Conservation (phyloP, 345 rosid species). For the Hibiscus syriacus region DNA sequence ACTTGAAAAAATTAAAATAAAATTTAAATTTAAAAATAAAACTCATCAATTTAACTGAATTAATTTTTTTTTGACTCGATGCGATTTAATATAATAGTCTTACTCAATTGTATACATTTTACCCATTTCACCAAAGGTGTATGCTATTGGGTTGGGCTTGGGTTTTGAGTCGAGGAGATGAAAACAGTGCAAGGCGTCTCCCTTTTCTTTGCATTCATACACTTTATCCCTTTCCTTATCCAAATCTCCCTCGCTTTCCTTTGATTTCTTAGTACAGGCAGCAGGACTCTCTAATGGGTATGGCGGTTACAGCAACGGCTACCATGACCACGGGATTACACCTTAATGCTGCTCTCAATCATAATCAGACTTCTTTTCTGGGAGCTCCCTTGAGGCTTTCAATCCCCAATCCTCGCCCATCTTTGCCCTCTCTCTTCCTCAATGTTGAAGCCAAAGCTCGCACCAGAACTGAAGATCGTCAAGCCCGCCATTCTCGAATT, state of each 20-base stretch:
- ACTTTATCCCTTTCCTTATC: background rate
- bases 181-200: background rate
- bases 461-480: constrained; percentile 62
- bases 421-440: constrained; percentile 18
- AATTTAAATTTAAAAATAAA: too few species aligned
- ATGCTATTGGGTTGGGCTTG: background rate
- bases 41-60: too few species aligned
- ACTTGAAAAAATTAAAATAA: too few species aligned
- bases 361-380: background rate
- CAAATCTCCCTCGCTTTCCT: background rate
- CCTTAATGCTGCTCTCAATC: background rate
- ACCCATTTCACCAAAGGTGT: too few species aligned
- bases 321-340: background rate
- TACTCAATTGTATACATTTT: too few species aligned
- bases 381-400: background rate
- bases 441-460: constrained; percentile 55
- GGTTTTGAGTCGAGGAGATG: background rate
- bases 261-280: background rate
- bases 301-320: background rate
- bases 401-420: constrained; percentile 5
- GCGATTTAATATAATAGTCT: too few species aligned
- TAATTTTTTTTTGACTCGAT: too few species aligned
- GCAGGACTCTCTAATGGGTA: background rate
- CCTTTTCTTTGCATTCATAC: background rate
- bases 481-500: constrained; percentile 81